A percentile compares a stretch with the other conserved stretches of the same genome.
Evolutionary conservation across 208 protist genomes (phyloP).

Genomic region (Trypanosoma platydactyli): DNA sequence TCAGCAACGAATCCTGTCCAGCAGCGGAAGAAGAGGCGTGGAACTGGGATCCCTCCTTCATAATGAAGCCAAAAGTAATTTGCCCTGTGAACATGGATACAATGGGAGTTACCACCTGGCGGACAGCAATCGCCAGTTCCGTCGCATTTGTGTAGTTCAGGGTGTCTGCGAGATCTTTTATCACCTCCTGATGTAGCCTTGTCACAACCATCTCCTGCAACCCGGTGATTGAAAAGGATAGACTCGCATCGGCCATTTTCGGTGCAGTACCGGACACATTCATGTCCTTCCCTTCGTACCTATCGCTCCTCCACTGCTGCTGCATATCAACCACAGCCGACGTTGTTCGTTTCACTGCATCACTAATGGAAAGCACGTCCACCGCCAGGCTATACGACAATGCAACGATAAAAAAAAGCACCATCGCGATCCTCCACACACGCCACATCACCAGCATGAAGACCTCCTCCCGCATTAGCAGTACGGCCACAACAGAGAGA

Average conservation of each 20-base stretch:
- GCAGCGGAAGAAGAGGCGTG: slow-evolving; percentile 7
- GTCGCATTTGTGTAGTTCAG: slow-evolving; percentile 59
- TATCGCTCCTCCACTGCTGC: slow-evolving; percentile 16
- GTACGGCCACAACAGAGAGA: slow-evolving; percentile 42
- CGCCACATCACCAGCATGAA: slow-evolving; percentile 45
- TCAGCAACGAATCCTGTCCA: slow-evolving; percentile 14
- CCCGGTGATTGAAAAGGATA: slow-evolving; percentile 6
- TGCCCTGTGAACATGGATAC: slow-evolving; percentile 11
- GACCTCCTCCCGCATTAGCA: slow-evolving; percentile 21
- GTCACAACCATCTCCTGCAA: slow-evolving; percentile 18
- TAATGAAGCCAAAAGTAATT: slow-evolving; percentile 4
- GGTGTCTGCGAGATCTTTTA: slow-evolving; percentile 42
- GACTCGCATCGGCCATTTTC: neutral
- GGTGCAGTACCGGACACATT: neutral
- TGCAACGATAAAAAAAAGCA: slow-evolving; percentile 50
- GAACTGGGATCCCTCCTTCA: slow-evolving; percentile 2
- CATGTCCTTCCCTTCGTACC: neutral
- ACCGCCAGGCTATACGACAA: slow-evolving; percentile 44
- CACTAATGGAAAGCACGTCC: slow-evolving; percentile 50
- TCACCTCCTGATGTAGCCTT: slow-evolving; percentile 35
- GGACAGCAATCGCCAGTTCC: slow-evolving; percentile 27
- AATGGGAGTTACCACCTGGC: slow-evolving; percentile 10
- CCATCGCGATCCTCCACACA: slow-evolving; percentile 40
- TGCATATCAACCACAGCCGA: slow-evolving; percentile 38
- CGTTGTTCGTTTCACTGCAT: slow-evolving; percentile 45